Conservation (phyloP, 116 monocot species). For the Phalaenopsis hybrid region DNA sequence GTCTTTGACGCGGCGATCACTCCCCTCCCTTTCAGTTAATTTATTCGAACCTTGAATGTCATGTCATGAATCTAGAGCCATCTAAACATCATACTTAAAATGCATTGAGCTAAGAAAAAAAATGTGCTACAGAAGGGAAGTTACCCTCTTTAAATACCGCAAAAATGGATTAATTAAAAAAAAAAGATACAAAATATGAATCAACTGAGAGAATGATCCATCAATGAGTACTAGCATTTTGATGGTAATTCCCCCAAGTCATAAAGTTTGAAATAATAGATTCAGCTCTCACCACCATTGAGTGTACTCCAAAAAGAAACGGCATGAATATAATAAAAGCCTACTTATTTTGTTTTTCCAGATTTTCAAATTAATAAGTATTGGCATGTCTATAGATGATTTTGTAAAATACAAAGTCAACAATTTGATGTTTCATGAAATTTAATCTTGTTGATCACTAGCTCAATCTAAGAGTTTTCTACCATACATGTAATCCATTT, state of each 20-base stretch:
- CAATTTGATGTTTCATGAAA: background rate
- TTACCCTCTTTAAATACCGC: background rate
- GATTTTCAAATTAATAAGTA: background rate
- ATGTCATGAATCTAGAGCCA: background rate
- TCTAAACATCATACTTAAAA: background rate
- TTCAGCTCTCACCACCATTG: background rate
- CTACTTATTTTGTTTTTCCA: background rate
- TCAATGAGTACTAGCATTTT: background rate
- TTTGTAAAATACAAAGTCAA: background rate
- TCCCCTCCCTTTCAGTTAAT: background rate
- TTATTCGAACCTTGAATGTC: background rate
- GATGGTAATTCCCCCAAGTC: background rate
- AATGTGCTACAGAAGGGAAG: background rate
- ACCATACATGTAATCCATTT: no score
- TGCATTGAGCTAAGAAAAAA: background rate
- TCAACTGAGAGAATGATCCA: background rate
- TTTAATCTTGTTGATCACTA: background rate
- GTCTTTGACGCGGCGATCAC: background rate
- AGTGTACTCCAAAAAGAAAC: background rate
- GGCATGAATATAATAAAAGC: background rate
- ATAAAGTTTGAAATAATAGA: background rate
- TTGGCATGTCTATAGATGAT: background rate
- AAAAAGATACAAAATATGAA: background rate
- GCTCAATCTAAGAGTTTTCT: no score
- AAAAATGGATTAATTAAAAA: background rate